Base-by-base conservation (phyloP, 2,329 filamentous ascomycete genomes). In the Fusarium phyllophilum region DNA sequence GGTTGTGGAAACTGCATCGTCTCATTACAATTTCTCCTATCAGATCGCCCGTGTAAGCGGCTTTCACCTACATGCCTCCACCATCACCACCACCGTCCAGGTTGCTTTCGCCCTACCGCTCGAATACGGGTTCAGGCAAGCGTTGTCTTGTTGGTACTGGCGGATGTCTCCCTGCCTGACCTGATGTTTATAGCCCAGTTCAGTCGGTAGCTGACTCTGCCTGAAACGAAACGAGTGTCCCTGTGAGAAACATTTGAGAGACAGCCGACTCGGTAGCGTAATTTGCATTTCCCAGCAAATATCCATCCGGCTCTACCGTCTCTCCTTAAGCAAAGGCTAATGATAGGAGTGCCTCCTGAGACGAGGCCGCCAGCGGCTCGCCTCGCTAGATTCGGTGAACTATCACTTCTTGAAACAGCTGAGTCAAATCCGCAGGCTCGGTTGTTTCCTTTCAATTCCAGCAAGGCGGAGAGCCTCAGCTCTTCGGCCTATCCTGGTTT, bases 221-320 rank as follows among this genome's bases (percentile, higher is more conserved):
- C 72, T 75, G 73, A 75, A 75, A 75, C 73, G 72, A 75, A 75
- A 75, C 73, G 59, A 31, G n/a, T 57, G 36, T 41, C 55, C 52
- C 29, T 33, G 59, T 41, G 24, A 73, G 65, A 75, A 75, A 75
- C 61, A 70, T 52, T 69, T 74, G 58, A 66, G 48, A 52, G 49
- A 60, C 51, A 62, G n/a, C 38, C 55, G 51, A 49, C 49, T 62
- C 56, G 42, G 57, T 49, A 49, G 22, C 34, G 39, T 26, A 54
- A 44, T 45, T 52, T 61, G 38, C 61, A 54, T 62, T 52, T 56
- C 42, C 46, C 57, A 59, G 57, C 65, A 63, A 34, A 57, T 38
- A 52, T 68, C 54, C 39, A 36, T 74, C 59, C 44, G 49, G 42
- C 36, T 64, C 29, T 41, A 31, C 39, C 57, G 58, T 39, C 36